Evolutionary conservation across 1,284 basidiomycete species (phyloP).

Genomic region (Cutaneotrichosporon spelunceum): DNA sequence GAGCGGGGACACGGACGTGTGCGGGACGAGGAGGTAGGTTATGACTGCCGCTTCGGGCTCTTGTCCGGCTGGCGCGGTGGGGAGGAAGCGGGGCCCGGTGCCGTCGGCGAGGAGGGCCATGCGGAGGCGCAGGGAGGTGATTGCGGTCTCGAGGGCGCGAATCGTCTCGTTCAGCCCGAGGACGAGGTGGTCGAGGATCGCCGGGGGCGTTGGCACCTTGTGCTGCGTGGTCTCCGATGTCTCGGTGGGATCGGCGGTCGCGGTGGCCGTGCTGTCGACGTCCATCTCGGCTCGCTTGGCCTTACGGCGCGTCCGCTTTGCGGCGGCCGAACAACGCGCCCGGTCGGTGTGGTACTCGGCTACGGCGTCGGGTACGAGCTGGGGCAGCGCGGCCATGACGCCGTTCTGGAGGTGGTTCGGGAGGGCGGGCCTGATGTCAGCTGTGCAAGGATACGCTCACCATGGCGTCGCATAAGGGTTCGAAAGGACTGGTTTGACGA

Average conservation of each 20-base stretch:
- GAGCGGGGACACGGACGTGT: constrained; percentile 40
- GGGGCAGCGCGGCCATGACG: constrained; percentile 34
- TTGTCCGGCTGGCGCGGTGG: constrained; percentile 19
- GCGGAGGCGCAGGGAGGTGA: constrained; percentile 44
- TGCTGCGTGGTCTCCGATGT: not conserved
- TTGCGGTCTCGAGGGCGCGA: constrained; percentile 65
- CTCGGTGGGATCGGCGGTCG: not conserved
- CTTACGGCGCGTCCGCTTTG: constrained; percentile 20
- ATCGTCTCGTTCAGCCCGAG: constrained; percentile 79
- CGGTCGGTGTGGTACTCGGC: constrained; percentile 43
- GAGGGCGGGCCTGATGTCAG: constrained; percentile 39
- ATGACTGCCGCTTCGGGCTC: constrained; percentile 16
- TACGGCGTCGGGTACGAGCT: constrained; percentile 32
- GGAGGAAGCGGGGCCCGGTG: constrained; percentile 24
- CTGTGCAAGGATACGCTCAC: constrained; percentile 26
- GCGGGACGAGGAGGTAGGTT: constrained; percentile 39
- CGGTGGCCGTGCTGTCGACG: not conserved
- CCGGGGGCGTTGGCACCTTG: constrained; percentile 40
- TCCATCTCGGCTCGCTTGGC: not conserved
- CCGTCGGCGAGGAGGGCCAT: constrained; percentile 36
- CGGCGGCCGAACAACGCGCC: constrained; percentile 34
- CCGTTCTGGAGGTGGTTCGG: constrained; percentile 41
- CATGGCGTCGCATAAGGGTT: constrained; percentile 43
- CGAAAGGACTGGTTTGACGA: constrained; percentile 30
- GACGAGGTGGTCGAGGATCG: constrained; percentile 58